Base-by-base conservation (phyloP, 2,329 filamentous ascomycete genomes). In the Pestalotiopsis sp. region DNA sequence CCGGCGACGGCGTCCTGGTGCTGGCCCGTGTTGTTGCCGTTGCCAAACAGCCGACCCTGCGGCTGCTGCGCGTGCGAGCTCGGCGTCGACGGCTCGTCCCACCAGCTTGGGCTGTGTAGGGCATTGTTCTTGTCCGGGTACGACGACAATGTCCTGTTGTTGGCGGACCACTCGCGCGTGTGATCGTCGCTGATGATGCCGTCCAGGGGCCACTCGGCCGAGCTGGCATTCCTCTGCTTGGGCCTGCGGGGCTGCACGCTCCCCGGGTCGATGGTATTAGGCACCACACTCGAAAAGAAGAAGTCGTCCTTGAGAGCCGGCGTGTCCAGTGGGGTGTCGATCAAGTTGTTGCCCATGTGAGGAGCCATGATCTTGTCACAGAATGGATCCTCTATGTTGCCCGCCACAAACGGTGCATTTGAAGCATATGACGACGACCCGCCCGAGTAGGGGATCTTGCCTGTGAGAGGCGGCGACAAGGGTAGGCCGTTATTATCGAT, bases 131-230 rank as follows among this genome's bases (percentile, higher is more conserved):
- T 67, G 25, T 77, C 74, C 9, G 71, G 68, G 4, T 73, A 76
- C 3, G 59, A 62, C n/a, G 27, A 59, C 58, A 64, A 63, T 3
- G 61, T 45, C 0, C 69, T 57, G 31, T 36, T 9, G 31, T 36
- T 9, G 0, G 58, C n/a, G 11, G 73, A 68, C 65, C 20, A 73
- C 62, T 9, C 72, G 65, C 67, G 70, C n/a, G 68, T 68, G 12
- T 69, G 69, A 31, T 75, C 73, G 1, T 72, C 59, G 27, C 17
- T 74, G 2, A 78, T 71, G 9, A 77, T 69, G 4, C 75, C 77
- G 49, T 77, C 75, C 67, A 74, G 73, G 3, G 77, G 77, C 77
- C 77, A 79, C 69, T 79, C 74, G 3, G 76, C 77, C 12, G 76
- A 76, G 68, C 74, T 76, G 3, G 74, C 73, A 65, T 71, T 74